Conservation (phyloP, 192 early-diverging fungal species). For the Gamsiella multidivaricata region DNA sequence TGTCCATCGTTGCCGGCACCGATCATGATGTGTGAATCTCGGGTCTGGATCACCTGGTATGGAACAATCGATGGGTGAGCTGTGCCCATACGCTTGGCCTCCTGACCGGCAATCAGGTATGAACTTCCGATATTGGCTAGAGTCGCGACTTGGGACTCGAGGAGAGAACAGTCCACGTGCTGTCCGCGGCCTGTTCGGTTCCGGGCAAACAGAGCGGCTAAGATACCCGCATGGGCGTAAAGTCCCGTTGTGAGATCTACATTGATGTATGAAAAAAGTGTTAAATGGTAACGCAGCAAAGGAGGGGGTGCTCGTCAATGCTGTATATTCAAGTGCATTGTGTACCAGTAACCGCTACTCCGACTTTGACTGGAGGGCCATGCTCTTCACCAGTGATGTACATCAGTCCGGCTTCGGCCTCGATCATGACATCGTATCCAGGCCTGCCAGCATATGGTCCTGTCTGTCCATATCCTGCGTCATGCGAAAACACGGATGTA, state of each 20-base stretch:
- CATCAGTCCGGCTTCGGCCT: constrained; percentile 95
- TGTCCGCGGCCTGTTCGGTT: constrained; percentile 76
- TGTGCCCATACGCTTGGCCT: constrained; percentile 89
- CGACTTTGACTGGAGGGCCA: constrained; percentile 91
- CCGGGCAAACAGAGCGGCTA: constrained; percentile 86
- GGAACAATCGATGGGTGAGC: constrained; percentile 93
- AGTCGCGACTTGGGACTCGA: constrained; percentile 88
- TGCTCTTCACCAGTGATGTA: constrained; percentile 92
- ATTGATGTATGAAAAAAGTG: no score
- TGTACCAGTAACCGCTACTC: constrained; percentile 93
- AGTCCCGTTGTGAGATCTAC: constrained; percentile 77
- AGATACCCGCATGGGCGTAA: constrained; percentile 89
- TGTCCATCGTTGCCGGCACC: constrained; percentile 93
- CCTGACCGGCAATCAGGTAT: constrained; percentile 84
- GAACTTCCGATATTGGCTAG: constrained; percentile 92
- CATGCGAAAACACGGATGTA: not conserved
- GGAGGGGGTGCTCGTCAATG: not conserved
- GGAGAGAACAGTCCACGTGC: constrained; percentile 87
- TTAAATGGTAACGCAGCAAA: not conserved
- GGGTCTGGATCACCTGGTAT: constrained; percentile 86
- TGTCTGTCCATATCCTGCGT: constrained; percentile 82
- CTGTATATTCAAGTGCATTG: no score
- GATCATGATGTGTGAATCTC: constrained; percentile 84
- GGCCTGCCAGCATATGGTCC: constrained; percentile 84
- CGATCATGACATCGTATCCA: constrained; percentile 92